These are phyloP conservation scores for Veloboletus limbatus DNA, from an alignment of 1,284 basidiomycete species.

Conservation along the genomic window DNA sequence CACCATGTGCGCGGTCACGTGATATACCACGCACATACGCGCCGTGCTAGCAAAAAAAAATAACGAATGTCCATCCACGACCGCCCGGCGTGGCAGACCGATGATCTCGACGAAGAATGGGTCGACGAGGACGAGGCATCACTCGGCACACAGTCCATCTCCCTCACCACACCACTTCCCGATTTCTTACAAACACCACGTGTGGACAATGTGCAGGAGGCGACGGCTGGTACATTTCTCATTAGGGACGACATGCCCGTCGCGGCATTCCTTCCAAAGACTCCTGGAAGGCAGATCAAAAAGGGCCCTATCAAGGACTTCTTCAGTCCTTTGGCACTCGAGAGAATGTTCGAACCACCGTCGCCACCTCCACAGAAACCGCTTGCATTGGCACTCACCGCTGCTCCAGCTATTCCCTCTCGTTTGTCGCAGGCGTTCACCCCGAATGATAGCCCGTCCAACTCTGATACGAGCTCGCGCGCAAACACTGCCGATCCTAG, in stretches of 20 bases:
- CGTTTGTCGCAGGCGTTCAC: constrained; percentile 35
- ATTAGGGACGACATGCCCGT: constrained; percentile 68
- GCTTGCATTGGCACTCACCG: constrained; percentile 23
- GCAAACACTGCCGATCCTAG: constrained; percentile 8
- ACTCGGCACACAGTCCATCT: constrained; percentile 50
- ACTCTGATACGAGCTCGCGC: constrained; percentile 19
- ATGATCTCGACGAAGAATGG: constrained; percentile 79
- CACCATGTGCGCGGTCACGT: constrained; percentile 25
- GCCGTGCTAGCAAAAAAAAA: constrained; percentile 6
- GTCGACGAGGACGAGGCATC: constrained; percentile 49
- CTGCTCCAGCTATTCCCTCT: constrained; percentile 36
- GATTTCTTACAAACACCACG: constrained; percentile 45
- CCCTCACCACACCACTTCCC: constrained; percentile 58
- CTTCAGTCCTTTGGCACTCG: constrained; percentile 80
- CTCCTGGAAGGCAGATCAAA: constrained; percentile 56
- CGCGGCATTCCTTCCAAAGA: constrained; percentile 57
- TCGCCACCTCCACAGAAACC: constrained; percentile 53
- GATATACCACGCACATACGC: constrained; percentile 6
- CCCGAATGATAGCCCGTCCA: constrained; percentile 29
- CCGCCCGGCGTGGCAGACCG: constrained; percentile 73
- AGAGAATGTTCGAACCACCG: constrained; percentile 89
- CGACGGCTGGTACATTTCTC: constrained; percentile 68
- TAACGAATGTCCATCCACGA: constrained; percentile 15
- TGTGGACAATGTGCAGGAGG: not conserved
- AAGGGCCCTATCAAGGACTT: constrained; percentile 72